Conservation (phyloP, 768 basidiomycete species). For the Sarcodon aspratus region DNA sequence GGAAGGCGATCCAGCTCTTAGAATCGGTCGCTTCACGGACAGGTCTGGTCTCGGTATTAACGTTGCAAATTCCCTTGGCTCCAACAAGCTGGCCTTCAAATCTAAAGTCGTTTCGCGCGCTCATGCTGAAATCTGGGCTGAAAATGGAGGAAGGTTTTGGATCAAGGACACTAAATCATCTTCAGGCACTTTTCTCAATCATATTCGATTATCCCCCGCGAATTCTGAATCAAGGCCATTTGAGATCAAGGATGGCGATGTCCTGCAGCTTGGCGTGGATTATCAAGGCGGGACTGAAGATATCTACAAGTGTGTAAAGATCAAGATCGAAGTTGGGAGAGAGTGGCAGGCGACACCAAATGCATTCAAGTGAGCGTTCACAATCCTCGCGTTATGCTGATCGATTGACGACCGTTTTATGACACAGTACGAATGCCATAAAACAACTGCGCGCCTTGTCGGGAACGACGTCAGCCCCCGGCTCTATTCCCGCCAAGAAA, state of each 20-base stretch:
- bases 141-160: slow-evolving; percentile 58
- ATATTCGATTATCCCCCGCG: slow-evolving; percentile 78
- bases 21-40: slow-evolving; percentile 94
- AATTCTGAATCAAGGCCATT: slow-evolving; percentile 70
- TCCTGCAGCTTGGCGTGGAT: slow-evolving; percentile 91
- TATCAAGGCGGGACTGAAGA: slow-evolving; percentile 97
- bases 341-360: slow-evolving; percentile 88
- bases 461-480: slow-evolving; percentile 17
- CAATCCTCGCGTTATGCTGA: slow-evolving; percentile 3
- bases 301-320: slow-evolving; percentile 95
- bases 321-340: slow-evolving; percentile 78
- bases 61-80: slow-evolving; percentile 54
- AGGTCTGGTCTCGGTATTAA: slow-evolving; percentile 56
- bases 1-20: slow-evolving; percentile 56
- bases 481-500: slow-evolving; percentile 13
- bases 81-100: slow-evolving; percentile 88
- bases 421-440: slow-evolving; percentile 53
- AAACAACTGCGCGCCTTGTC: slow-evolving; percentile 74
- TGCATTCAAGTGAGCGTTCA: slow-evolving; percentile 70
- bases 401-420: slow-evolving; percentile 3
- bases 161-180: slow-evolving; percentile 86
- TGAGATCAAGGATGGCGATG: slow-evolving; percentile 84
- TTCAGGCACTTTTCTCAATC: slow-evolving; percentile 93
- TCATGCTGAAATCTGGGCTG: slow-evolving; percentile 92
- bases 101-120: slow-evolving; percentile 90